These are phyloP conservation scores for Plasmodium ovale DNA, from an alignment of 169 alveolate species.

Conservation along the genomic window DNA sequence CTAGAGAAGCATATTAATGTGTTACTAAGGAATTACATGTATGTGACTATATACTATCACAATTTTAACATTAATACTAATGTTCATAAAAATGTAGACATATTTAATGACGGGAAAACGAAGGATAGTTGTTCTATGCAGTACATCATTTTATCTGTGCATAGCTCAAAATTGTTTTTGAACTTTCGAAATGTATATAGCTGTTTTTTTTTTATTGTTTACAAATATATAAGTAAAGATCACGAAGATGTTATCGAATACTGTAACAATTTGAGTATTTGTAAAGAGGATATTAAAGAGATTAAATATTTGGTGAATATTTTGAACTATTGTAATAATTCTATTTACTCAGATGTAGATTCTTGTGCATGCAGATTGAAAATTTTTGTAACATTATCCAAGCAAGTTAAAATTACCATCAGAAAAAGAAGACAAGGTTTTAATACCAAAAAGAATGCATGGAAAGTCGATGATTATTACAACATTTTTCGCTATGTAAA, in stretches of 20 bases:
- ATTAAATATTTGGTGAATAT: constrained; percentile 70
- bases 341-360: constrained; percentile 68
- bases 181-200: constrained; percentile 62
- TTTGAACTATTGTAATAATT: constrained; percentile 61
- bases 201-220: constrained; percentile 74
- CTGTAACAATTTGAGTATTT: constrained; percentile 67
- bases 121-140: constrained; percentile 34
- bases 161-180: constrained; percentile 63
- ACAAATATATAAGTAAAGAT: constrained; percentile 60
- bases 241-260: constrained; percentile 75
- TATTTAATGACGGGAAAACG: constrained; percentile 20
- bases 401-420: constrained; percentile 53
- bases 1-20: constrained; percentile 74
- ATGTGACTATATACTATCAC: constrained; percentile 67
- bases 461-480: constrained; percentile 55
- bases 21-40: constrained; percentile 66
- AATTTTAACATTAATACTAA: constrained; percentile 65
- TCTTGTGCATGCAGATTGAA: constrained; percentile 76
- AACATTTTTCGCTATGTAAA: constrained; percentile 73
- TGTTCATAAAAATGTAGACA: constrained; percentile 53
- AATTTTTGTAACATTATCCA: constrained; percentile 57
- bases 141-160: constrained; percentile 63
- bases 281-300: constrained; percentile 72
- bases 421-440: constrained; percentile 48
- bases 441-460: background rate